These are phyloP conservation scores for Eimeria brunetti DNA, from an alignment of 169 alveolate species.

Conservation along the genomic window DNA sequence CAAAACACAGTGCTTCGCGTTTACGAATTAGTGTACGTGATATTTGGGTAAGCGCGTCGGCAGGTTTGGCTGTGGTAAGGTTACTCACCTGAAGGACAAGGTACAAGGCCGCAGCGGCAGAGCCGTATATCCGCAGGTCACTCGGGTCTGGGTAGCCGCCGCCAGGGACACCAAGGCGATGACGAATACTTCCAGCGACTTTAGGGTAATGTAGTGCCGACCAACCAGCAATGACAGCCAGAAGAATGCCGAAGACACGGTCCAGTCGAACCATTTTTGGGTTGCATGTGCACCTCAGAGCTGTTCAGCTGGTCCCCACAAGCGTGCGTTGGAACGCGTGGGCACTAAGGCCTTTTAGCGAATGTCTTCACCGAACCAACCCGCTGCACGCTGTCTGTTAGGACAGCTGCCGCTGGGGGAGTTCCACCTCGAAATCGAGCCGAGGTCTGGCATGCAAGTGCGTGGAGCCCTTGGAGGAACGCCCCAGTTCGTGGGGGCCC, in stretches of 20 bases:
- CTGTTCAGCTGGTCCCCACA: slow-evolving; percentile 28
- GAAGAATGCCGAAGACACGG: slow-evolving; percentile 71
- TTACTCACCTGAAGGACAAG: slow-evolving; percentile 49
- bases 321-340: slow-evolving; percentile 24
- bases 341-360: neutral
- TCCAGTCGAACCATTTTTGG: slow-evolving; percentile 69
- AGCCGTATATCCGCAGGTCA: slow-evolving; percentile 66
- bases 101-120: slow-evolving; percentile 59
- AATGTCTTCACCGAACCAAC: slow-evolving; percentile 4
- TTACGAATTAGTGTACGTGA: neutral
- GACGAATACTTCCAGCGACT: slow-evolving; percentile 69
- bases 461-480: neutral
- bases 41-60: neutral
- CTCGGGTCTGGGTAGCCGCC: slow-evolving; percentile 71
- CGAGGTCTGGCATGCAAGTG: slow-evolving; percentile 16
- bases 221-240: slow-evolving; percentile 68
- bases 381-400: slow-evolving; percentile 60
- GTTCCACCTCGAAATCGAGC: slow-evolving; percentile 10
- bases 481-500: neutral
- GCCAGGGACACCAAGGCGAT: slow-evolving; percentile 67
- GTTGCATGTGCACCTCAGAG: slow-evolving; percentile 47
- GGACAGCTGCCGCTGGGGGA: slow-evolving; percentile 59
- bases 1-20: neutral
- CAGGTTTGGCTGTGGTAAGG: neutral
- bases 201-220: slow-evolving; percentile 69